phyloP scores from a whole-genome alignment of 2,329 filamentous ascomycete species.

The Lachnellula willkommii region DNA sequence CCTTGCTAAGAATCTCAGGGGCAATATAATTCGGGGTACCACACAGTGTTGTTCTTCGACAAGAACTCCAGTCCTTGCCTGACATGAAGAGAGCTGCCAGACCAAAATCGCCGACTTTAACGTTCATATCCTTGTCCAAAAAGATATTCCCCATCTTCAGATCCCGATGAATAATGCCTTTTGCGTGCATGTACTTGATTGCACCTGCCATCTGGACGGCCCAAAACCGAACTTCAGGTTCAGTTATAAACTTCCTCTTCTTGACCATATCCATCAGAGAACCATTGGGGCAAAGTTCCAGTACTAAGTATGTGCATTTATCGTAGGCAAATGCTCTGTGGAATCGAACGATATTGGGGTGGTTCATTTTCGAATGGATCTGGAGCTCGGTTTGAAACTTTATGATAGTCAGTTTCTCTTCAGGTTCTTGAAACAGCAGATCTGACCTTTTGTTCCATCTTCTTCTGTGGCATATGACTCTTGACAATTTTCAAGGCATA shows the following conservation, averaged over 20 bases:
- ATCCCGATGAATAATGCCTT: constrained; percentile 94
- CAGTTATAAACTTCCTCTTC: constrained; percentile 80
- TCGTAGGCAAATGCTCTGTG: constrained; percentile 88
- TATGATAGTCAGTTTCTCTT: not conserved
- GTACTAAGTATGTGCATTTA: constrained; percentile 83
- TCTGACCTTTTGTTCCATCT: constrained; percentile 76
- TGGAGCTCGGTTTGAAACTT: constrained; percentile 80
- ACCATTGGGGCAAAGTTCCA: constrained; percentile 92
- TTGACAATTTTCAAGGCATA: constrained; percentile 80
- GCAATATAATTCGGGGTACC: constrained; percentile 98
- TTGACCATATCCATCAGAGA: constrained; percentile 98
- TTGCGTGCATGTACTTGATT: constrained; percentile 95
- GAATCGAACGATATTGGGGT: constrained; percentile 94
- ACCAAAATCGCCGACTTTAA: constrained; percentile 97
- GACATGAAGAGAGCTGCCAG: constrained; percentile 87
- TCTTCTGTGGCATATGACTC: constrained; percentile 68
- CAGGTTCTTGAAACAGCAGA: constrained; percentile 5
- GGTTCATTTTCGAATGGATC: constrained; percentile 96
- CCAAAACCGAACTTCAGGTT: constrained; percentile 91
- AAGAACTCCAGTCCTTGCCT: constrained; percentile 79
- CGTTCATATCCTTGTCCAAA: constrained; percentile 88
- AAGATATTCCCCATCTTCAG: constrained; percentile 99
- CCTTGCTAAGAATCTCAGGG: constrained; percentile 91
- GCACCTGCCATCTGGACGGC: constrained; percentile 92
- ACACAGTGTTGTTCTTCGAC: constrained; percentile 82